Base-by-base conservation (phyloP, 192 early-diverging fungal genomes). In the Chytriomyces sp. region DNA sequence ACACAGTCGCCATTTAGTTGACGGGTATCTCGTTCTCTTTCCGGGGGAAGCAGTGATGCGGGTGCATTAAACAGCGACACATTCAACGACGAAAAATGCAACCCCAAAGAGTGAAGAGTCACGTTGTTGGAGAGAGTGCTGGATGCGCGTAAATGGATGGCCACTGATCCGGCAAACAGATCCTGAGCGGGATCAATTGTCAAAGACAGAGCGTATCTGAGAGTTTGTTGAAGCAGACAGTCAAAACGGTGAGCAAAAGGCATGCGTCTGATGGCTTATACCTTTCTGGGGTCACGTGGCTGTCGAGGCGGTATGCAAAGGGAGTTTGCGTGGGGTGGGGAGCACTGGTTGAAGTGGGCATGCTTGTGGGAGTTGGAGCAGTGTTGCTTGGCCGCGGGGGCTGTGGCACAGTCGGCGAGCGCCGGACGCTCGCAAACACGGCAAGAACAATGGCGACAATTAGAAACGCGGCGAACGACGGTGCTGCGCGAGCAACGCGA, bases 111-210 rank as follows among this genome's bases (percentile, higher is more conserved):
- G 16, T 69, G 67, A 24, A 69, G 46, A 6, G 67, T 69, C 43
- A 64, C 64, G 60, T 28, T 43, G 62, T 57, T 64, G 11, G 63
- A 23, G 5, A 28, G 20, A n/a, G 26, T n/a, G 26, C 16, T 28
- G 28, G 6, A 26, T n/a, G 20, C 13, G 16, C 11, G 18, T 8
- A 64, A 28, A 11, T 64, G n/a, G n/a, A 64, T 64, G 5, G 28
- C n/a, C 35, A 64, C 63, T n/a, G 18, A 28, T n/a, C 63, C 63
- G 6, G 63, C 63, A 64, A 64, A 64, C 26, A n/a, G n/a, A 24
- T n/a, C 28, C 5, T 64, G 20, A 18, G 11, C 26, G 3, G 63
- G 63, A 28, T 64, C 63, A 64, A 28, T 26, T 28, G 63, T 64
- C 11, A 64, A 13, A 11, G n/a, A 26, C 26, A 64, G 28, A 28